Percentiles rank a stretch among this genome's conserved stretches.
phyloP scores from a whole-genome alignment of 257 asterid species.

The Orobanche coerulescens region DNA sequence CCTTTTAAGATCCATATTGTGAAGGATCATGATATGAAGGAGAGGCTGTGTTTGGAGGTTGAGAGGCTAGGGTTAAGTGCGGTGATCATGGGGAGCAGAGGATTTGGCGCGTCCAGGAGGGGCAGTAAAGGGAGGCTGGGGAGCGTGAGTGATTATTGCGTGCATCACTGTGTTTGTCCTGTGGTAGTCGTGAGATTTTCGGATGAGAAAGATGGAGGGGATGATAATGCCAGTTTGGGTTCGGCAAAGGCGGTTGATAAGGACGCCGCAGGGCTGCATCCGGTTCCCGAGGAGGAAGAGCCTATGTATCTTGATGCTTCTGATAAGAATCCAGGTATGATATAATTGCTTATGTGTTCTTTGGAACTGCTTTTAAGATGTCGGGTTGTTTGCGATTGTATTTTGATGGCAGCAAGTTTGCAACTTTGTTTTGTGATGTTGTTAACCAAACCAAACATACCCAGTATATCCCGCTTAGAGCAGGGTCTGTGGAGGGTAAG shows the following conservation, averaged over 20 bases:
- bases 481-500: too few species aligned
- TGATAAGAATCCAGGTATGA: slow-evolving; percentile 45
- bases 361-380: neutral
- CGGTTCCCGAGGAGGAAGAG: slow-evolving; percentile 72
- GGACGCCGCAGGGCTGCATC: slow-evolving; percentile 32
- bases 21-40: slow-evolving; percentile 81
- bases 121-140: slow-evolving; percentile 62
- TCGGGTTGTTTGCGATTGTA: neutral
- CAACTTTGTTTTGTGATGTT: neutral
- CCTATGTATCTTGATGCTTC: slow-evolving; percentile 47
- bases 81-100: slow-evolving; percentile 78
- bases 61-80: slow-evolving; percentile 76
- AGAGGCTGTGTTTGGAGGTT: slow-evolving; percentile 78
- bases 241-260: slow-evolving; percentile 24
- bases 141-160: slow-evolving; percentile 75
- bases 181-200: slow-evolving; percentile 65
- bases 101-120: slow-evolving; percentile 61
- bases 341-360: neutral
- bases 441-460: too few species aligned
- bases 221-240: slow-evolving; percentile 20
- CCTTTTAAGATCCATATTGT: slow-evolving; percentile 75
- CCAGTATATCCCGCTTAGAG: too few species aligned
- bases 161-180: slow-evolving; percentile 74
- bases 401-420: neutral
- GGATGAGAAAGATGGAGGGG: slow-evolving; percentile 48